Percentiles rank a stretch among this genome's conserved stretches.
These are phyloP conservation scores for Picea engelmannii DNA, from an alignment of 83 land plant genomes.

Conservation along the genomic window DNA sequence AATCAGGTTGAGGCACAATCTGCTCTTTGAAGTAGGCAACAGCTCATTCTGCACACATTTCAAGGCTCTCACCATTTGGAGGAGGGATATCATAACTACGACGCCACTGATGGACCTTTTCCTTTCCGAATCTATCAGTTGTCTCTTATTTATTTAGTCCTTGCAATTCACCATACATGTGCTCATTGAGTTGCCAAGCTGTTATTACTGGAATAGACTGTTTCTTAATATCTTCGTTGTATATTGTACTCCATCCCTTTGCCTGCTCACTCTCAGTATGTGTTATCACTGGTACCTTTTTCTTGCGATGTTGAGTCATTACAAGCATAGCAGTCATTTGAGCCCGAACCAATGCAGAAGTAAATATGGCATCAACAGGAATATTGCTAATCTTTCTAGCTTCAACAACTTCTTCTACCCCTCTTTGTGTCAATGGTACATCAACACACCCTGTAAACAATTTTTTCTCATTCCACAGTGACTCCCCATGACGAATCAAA, in stretches of 20 bases:
- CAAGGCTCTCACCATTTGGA: constrained; percentile 92
- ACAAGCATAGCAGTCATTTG: too few relatives aligned
- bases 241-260: constrained; percentile 75
- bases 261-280: constrained; percentile 87
- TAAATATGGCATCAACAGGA: too few relatives aligned
- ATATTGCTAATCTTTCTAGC: too few relatives aligned
- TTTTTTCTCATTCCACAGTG: too few relatives aligned
- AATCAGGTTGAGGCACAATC: constrained; percentile 75
- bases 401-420: too few relatives aligned
- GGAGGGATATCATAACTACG: constrained; percentile 94
- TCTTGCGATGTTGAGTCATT: too few relatives aligned
- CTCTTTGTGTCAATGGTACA: too few relatives aligned
- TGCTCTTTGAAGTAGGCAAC: constrained; percentile 82
- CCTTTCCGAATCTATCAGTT: constrained; percentile 80
- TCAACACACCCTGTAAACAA: too few relatives aligned
- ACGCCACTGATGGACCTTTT: constrained; percentile 90
- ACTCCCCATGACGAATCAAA: too few relatives aligned
- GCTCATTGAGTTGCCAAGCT: constrained; percentile 94
- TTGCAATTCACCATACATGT: constrained; percentile 98
- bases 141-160: constrained; percentile 96
- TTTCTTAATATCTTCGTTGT: constrained; percentile 66
- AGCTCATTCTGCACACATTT: constrained; percentile 90
- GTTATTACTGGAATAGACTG: constrained; percentile 84
- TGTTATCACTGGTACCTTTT: constrained; percentile 80
- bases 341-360: too few relatives aligned